Percentiles rank a stretch among this genome's conserved stretches.
phyloP scores from a whole-genome alignment of 2,329 filamentous ascomycete genomes.

The Trichoderma atroviride region DNA sequence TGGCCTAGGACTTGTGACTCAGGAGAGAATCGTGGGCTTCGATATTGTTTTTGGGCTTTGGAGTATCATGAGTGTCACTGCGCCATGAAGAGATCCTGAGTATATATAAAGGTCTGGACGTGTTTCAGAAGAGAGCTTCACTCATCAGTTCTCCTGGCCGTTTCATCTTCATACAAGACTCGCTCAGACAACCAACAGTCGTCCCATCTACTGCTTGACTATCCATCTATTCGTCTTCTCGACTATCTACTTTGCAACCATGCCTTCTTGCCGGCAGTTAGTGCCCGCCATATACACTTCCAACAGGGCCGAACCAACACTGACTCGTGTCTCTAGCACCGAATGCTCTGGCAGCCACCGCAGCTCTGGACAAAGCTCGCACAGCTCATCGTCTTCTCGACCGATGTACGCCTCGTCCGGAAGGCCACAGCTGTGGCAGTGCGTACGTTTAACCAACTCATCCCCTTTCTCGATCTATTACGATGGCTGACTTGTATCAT shows the following conservation, averaged over 20 bases:
- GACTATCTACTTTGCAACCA: background rate
- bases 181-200: background rate
- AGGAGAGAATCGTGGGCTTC: conserved; percentile 8
- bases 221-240: background rate
- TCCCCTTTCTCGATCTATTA: background rate
- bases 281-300: background rate
- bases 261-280: conserved; percentile 10
- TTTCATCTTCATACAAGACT: background rate
- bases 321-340: conserved; percentile 5
- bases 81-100: background rate
- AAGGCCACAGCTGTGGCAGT: conserved; percentile 26
- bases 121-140: background rate
- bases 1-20: conserved; percentile 18
- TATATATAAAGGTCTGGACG: background rate
- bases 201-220: no score
- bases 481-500: conserved; percentile 8
- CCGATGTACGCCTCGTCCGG: background rate
- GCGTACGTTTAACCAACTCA: conserved; percentile 26
- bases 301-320: background rate
- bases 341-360: conserved; percentile 1
- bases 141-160: background rate
- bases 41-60: background rate
- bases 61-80: background rate
- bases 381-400: background rate
- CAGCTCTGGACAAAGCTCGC: background rate